These are phyloP conservation scores for Yamadazyma taylorii DNA, from an alignment of 1,139 yeast genomes.

Conservation along the genomic window DNA sequence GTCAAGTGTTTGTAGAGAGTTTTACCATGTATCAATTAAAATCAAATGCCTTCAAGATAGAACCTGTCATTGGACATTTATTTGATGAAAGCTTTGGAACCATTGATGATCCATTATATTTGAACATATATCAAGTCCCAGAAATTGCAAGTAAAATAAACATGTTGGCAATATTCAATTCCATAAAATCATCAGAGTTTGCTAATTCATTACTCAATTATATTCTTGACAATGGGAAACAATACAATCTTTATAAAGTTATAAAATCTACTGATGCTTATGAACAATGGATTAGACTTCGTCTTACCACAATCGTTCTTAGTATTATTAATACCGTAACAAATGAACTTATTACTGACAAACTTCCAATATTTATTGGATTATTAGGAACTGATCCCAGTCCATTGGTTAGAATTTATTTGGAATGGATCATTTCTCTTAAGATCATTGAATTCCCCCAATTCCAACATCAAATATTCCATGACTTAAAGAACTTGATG, in stretches of 20 bases:
- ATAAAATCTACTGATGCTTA: constrained; percentile 58
- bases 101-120: constrained; percentile 39
- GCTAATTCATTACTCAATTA: constrained; percentile 41
- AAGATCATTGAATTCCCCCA: constrained; percentile 24
- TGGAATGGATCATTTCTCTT: constrained; percentile 74
- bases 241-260: constrained; percentile 48
- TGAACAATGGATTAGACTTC: constrained; percentile 68
- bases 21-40: constrained; percentile 54
- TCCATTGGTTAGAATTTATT: constrained; percentile 69
- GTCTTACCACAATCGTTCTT: constrained; percentile 54
- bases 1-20: constrained; percentile 48
- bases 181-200: constrained; percentile 31
- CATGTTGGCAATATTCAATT: constrained; percentile 45
- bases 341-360: constrained; percentile 11
- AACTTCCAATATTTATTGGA: constrained; percentile 22
- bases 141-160: constrained; percentile 59
- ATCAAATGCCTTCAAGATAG: constrained; percentile 59
- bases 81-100: constrained; percentile 41
- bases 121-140: constrained; percentile 53
- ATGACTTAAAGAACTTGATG: constrained; percentile 17
- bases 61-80: constrained; percentile 51
- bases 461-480: constrained; percentile 20
- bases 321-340: constrained; percentile 30
- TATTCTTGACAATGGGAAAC: constrained; percentile 41
- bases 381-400: constrained; percentile 58